Evolutionary conservation across 2,329 filamentous ascomycete species (phyloP).

Genomic region (Dryadomyces quercus-mongolicae): DNA sequence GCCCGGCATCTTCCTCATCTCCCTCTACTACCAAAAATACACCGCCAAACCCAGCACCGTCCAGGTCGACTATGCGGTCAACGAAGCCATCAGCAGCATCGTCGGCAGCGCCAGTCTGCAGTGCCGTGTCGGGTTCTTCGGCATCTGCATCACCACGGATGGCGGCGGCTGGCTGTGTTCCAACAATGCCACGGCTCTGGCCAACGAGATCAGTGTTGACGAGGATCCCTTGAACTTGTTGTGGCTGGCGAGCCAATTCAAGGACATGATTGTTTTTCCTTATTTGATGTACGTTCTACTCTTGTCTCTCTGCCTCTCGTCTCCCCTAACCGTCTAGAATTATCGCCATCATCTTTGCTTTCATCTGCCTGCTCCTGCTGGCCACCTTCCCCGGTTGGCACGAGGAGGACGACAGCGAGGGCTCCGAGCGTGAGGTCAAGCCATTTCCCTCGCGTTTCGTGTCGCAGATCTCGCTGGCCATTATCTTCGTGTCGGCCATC

Average conservation of each 20-base stretch:
- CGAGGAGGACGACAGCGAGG: slow-evolving; percentile 70
- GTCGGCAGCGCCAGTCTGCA: slow-evolving; percentile 74
- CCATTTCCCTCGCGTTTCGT: slow-evolving; percentile 88
- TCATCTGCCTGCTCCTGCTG: slow-evolving; percentile 87
- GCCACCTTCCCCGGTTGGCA: slow-evolving; percentile 98
- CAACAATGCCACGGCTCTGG: slow-evolving; percentile 90
- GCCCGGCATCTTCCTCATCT: slow-evolving; percentile 91
- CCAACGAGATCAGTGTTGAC: slow-evolving; percentile 77
- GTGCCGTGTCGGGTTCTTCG: slow-evolving; percentile 93
- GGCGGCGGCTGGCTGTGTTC: slow-evolving; percentile 88
- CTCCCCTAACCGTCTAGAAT: slow-evolving; percentile 45
- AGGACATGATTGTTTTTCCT: slow-evolving; percentile 96
- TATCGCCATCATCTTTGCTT: slow-evolving; percentile 94
- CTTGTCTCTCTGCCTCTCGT: neutral
- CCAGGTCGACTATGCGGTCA: slow-evolving; percentile 82
- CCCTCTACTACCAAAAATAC: slow-evolving; percentile 91
- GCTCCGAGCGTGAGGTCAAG: slow-evolving; percentile 82
- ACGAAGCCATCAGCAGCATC: slow-evolving; percentile 78
- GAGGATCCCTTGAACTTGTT: slow-evolving; percentile 95
- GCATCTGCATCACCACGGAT: slow-evolving; percentile 89
- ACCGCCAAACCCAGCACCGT: slow-evolving; percentile 69
- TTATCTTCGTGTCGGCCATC: slow-evolving; percentile 71
- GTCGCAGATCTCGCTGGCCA: slow-evolving; percentile 81
- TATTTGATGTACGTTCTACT: slow-evolving; percentile 69
- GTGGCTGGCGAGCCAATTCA: slow-evolving; percentile 94